Conservation (phyloP, 768 basidiomycete genomes). For the Phlebiopsis gigantea region DNA sequence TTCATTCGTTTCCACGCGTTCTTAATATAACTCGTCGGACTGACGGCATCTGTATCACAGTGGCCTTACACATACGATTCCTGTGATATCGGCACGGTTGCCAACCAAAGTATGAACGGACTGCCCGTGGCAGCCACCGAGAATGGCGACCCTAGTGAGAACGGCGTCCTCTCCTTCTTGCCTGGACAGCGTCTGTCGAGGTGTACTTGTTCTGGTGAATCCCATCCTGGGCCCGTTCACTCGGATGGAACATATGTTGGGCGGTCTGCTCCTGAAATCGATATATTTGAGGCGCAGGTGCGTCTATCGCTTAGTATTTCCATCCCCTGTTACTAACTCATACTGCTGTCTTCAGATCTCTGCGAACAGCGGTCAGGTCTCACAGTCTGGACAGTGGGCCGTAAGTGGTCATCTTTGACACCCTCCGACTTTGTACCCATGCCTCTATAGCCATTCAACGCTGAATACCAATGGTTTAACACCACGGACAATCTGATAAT, state of each 20-base stretch:
- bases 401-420: conserved; percentile 34
- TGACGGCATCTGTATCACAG: conserved; percentile 18
- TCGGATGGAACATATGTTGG: conserved; percentile 71
- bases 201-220: conserved; percentile 74
- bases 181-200: conserved; percentile 73
- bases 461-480: conserved; percentile 65
- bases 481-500: conserved; percentile 54
- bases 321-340: neutral
- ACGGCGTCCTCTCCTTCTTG: conserved; percentile 61
- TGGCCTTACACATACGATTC: conserved; percentile 69
- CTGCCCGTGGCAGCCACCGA: conserved; percentile 54
- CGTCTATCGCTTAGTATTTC: conserved; percentile 5
- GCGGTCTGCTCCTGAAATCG: conserved; percentile 80
- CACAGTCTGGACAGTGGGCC: conserved; percentile 80
- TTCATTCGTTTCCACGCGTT: neutral
- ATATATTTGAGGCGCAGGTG: conserved; percentile 79
- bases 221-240: conserved; percentile 74
- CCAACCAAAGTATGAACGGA: conserved; percentile 74
- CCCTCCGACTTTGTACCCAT: neutral
- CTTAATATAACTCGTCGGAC: neutral
- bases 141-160: conserved; percentile 44
- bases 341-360: conserved; percentile 10
- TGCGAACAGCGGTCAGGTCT: conserved; percentile 48
- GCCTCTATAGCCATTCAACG: conserved; percentile 63
- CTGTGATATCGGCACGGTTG: conserved; percentile 80